phyloP scores from a whole-genome alignment of 495 filamentous ascomycete genomes.

The Parathielavia appendiculata region DNA sequence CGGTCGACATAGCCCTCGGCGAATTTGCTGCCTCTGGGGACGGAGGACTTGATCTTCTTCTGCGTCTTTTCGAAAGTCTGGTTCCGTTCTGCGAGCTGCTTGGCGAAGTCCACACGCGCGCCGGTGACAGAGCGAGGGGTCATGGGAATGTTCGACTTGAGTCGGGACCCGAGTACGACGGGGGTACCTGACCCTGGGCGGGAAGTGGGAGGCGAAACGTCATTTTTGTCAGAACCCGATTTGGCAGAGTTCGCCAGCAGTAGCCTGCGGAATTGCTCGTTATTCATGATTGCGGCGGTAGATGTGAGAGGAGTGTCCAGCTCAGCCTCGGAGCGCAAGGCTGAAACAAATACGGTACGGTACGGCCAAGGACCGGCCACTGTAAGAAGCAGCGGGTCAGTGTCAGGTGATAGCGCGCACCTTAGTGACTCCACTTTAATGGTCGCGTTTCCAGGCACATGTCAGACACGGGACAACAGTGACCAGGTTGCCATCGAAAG shows the following conservation, averaged over 20 bases:
- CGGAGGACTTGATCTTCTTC: slow-evolving; percentile 71
- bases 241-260: slow-evolving; percentile 50
- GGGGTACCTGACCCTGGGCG: slow-evolving; percentile 29
- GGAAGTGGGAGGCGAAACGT: slow-evolving; percentile 28
- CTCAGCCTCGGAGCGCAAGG: slow-evolving; percentile 6
- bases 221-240: slow-evolving; percentile 34
- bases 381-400: background rate
- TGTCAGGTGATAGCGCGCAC: slow-evolving; percentile 12
- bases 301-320: background rate
- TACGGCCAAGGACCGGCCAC: no score
- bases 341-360: background rate
- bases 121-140: slow-evolving; percentile 69
- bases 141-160: slow-evolving; percentile 78
- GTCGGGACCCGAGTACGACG: slow-evolving; percentile 55
- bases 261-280: slow-evolving; percentile 91
- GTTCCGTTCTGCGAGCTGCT: slow-evolving; percentile 77
- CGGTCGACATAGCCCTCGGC: slow-evolving; percentile 81
- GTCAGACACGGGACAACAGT: background rate
- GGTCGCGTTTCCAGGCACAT: slow-evolving; percentile 14
- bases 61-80: slow-evolving; percentile 45
- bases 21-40: slow-evolving; percentile 78
- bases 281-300: slow-evolving; percentile 64
- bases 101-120: slow-evolving; percentile 64
- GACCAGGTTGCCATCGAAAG: background rate
- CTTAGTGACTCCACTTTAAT: background rate